Conservation (phyloP, 2,329 filamentous ascomycete genomes). For the Verticillium dahliae region DNA sequence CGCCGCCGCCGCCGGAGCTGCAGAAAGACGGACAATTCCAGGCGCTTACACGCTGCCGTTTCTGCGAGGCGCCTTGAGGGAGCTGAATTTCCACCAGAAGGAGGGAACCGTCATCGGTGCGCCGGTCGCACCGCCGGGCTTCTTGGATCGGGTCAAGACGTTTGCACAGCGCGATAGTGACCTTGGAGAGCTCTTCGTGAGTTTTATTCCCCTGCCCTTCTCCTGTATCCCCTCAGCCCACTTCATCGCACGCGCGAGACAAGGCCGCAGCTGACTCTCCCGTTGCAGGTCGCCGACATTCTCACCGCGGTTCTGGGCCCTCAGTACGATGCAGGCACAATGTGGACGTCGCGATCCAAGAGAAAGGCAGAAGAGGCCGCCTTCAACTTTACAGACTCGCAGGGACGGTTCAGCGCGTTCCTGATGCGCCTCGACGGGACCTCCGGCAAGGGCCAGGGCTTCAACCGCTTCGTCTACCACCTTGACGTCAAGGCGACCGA, state of each 20-base stretch:
- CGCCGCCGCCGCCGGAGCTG: neutral
- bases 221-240: too few relatives aligned
- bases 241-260: neutral
- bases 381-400: constrained; percentile 5
- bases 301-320: constrained; percentile 1
- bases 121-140: neutral
- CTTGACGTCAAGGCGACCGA: constrained; percentile 5
- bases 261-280: neutral
- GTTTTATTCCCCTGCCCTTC: neutral
- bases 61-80: neutral
- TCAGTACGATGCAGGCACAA: constrained; percentile 3
- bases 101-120: neutral
- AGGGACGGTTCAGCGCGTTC: constrained; percentile 5
- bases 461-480: constrained; percentile 4
- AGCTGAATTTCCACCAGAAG: constrained; percentile 4
- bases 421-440: constrained; percentile 7
- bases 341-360: neutral
- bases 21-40: neutral
- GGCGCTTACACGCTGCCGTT: neutral
- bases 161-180: constrained; percentile 1
- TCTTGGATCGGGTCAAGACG: constrained; percentile 3
- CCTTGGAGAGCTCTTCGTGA: constrained; percentile 5
- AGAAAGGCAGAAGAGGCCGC: neutral
- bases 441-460: constrained; percentile 4
- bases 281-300: constrained; percentile 4